Base-by-base conservation (phyloP, 768 basidiomycete genomes). In the Russula sp. region DNA sequence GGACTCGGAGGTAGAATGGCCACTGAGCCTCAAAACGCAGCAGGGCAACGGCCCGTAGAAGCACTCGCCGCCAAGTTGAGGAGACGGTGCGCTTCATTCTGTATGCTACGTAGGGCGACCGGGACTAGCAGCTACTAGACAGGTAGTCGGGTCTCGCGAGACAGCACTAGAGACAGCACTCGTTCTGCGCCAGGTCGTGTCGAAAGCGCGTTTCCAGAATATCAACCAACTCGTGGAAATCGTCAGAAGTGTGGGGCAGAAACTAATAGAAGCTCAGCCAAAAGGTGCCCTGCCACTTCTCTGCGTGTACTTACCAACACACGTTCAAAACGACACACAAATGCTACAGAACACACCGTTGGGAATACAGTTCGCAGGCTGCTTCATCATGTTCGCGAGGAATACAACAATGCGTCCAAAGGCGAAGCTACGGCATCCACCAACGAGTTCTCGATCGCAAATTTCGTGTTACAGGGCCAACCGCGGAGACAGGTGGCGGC, bases 311-410 rank as follows among this genome's bases (percentile, higher is more conserved):
- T 65, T 40, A 57, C 37, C 50, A 11, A 70, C 54, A 20, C 63
- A 54, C 27, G 27, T 27, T 54, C 48, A 31, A 40, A 39, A 49
- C 39, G 20, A 59, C 40, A 47, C 22, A 18, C 3, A 10, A 20
- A 27, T 22, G 8, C 45, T 37, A 16, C 75, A 98, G 97, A 99
- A 73, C 88, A 95, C 71, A 90, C 94, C 50, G 89, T 97, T 40
- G 94, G 94, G 27, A 98, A 98, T 73, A 95, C 95, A 22, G 88
- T 95, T 45, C 85, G 94, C 44, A 93, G 93, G 70, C 86, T 98
- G 27, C 78, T 98, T 32, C 93, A 95, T 71, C 89, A 97, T 70
- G 88, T 99, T 61, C 84, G 94, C 55, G 97, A 99, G 74, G 97
- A 99, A 71, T 95, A 94, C 73, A 81, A 89, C 64, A 90, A 94